phyloP scores from a whole-genome alignment of 208 protist species.

The Herpetomonas samuelpessoai region DNA sequence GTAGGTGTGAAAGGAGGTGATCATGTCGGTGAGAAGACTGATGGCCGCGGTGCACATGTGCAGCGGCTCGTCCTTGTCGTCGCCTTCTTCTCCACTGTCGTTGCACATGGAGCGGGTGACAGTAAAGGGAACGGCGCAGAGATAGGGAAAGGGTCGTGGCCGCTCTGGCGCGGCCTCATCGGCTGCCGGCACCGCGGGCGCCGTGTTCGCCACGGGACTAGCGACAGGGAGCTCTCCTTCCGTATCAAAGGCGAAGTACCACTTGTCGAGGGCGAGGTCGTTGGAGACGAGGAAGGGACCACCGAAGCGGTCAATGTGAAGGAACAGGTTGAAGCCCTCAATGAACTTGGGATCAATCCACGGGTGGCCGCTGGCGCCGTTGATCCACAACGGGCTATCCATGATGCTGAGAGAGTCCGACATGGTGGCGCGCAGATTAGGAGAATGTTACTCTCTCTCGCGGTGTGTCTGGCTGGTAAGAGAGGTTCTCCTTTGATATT shows the following conservation, averaged over 20 bases:
- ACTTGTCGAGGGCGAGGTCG: not conserved
- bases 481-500: too few species aligned
- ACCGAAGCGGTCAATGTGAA: slow-evolving; percentile 12
- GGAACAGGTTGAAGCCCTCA: slow-evolving; percentile 9
- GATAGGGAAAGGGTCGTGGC: slow-evolving; percentile 8
- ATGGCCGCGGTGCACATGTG: slow-evolving; percentile 5
- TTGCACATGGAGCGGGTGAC: slow-evolving; percentile 7
- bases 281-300: slow-evolving; percentile 8
- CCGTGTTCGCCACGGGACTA: not conserved
- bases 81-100: not conserved
- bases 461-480: too few species aligned
- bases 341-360: slow-evolving; percentile 3
- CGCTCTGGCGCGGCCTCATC: not conserved
- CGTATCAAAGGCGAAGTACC: not conserved
- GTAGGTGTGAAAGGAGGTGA: slow-evolving; percentile 26
- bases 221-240: slow-evolving; percentile 7
- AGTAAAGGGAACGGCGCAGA: slow-evolving; percentile 12
- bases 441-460: too few species aligned
- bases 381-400: slow-evolving; percentile 13
- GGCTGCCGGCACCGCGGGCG: too few species aligned
- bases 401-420: slow-evolving; percentile 4
- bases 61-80: not conserved
- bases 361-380: not conserved
- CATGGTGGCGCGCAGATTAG: too few species aligned
- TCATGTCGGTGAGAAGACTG: slow-evolving; percentile 20